Percentiles rank a stretch among this genome's conserved stretches.
Conservation (phyloP, 768 basidiomycete genomes). For the Galerina marginata region DNA sequence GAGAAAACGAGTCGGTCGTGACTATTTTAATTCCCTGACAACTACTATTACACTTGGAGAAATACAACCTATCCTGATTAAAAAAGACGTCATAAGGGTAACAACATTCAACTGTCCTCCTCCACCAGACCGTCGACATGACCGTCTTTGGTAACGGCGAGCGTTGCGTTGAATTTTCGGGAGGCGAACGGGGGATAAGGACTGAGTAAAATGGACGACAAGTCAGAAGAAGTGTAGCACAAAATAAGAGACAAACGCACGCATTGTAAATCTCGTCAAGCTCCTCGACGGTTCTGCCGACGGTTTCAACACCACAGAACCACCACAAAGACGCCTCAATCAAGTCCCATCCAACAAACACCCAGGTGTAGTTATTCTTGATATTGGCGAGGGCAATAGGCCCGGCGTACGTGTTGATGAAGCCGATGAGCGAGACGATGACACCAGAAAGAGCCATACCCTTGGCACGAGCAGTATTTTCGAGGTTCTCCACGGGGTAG, state of each 20-base stretch:
- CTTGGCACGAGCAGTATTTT: constrained; percentile 57
- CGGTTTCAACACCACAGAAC: constrained; percentile 46
- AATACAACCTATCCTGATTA: too few relatives aligned
- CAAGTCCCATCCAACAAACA: constrained; percentile 42
- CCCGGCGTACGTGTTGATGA: constrained; percentile 57
- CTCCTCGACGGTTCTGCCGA: constrained; percentile 46
- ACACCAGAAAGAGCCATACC: constrained; percentile 58
- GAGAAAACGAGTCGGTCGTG: too few relatives aligned
- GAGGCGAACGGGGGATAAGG: neutral
- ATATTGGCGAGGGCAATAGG: constrained; percentile 38
- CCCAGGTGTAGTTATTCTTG: constrained; percentile 4
- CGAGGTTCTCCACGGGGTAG: constrained; percentile 60
- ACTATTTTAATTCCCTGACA: too few relatives aligned
- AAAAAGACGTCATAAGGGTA: neutral
- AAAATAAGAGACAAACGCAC: neutral
- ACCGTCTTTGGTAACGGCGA: constrained; percentile 1
- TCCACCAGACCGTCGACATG: neutral
- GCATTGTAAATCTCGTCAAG: constrained; percentile 11
- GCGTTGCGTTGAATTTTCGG: neutral
- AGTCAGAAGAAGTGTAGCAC: neutral
- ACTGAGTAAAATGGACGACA: neutral
- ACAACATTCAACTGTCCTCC: neutral
- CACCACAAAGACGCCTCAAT: constrained; percentile 42
- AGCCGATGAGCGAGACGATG: constrained; percentile 8
- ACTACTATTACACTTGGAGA: too few relatives aligned